phyloP scores from a whole-genome alignment of 306 rosid species.

The Boehmeria nivea region DNA sequence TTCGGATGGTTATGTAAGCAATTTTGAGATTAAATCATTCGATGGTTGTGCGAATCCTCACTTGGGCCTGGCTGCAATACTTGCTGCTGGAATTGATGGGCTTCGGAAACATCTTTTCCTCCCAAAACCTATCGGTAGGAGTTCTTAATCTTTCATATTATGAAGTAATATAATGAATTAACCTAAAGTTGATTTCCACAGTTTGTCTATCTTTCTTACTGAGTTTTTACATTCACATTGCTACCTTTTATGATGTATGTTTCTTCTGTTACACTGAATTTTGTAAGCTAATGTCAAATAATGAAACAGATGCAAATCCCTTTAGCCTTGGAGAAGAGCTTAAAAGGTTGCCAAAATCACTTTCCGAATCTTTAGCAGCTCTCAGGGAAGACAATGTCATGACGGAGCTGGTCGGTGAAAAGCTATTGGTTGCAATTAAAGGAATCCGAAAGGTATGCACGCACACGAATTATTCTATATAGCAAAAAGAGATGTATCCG shows the following conservation, averaged over 20 bases:
- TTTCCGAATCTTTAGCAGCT: slow-evolving; percentile 74
- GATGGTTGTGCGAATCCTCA: slow-evolving; percentile 93
- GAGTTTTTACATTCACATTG: neutral
- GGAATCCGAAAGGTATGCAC: slow-evolving; percentile 65
- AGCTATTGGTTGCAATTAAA: slow-evolving; percentile 57
- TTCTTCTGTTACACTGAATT: no score
- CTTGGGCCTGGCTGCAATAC: slow-evolving; percentile 72
- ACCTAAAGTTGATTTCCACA: no score
- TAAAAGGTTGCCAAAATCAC: slow-evolving; percentile 66
- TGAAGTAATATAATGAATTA: no score
- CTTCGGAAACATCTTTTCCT: slow-evolving; percentile 71
- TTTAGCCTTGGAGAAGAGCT: slow-evolving; percentile 30
- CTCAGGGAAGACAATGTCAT: slow-evolving; percentile 49
- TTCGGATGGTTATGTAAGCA: slow-evolving; percentile 57
- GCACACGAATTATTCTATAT: neutral
- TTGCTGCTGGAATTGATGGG: slow-evolving; percentile 91
- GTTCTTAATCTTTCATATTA: slow-evolving; percentile 6
- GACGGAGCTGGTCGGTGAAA: slow-evolving; percentile 50
- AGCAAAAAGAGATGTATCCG: no score
- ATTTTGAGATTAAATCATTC: slow-evolving; percentile 82
- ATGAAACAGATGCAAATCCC: slow-evolving; percentile 63
- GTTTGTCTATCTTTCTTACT: no score
- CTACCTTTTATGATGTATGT: neutral
- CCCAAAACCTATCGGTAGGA: slow-evolving; percentile 79
- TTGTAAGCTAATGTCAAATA: no score